Evolutionary conservation across 352 stramenopile genomes (phyloP).

Genomic region (Globisporangium sylvaticum): DNA sequence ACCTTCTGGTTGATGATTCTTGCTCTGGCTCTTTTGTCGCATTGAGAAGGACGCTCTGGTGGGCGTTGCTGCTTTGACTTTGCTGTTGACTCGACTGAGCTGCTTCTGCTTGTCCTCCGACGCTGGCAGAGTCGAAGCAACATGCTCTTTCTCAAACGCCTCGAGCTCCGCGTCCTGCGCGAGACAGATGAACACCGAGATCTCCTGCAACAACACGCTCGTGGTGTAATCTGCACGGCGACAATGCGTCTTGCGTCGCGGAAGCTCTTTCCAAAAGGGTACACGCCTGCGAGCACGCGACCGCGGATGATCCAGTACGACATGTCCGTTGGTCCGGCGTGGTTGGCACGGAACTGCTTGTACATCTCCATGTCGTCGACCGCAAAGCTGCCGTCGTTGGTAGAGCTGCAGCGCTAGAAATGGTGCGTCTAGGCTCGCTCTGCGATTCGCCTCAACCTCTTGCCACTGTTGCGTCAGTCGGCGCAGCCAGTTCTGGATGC

Average conservation of each 20-base stretch:
- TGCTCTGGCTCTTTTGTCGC: neutral
- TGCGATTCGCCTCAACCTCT: neutral
- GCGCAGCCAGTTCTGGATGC: slow-evolving; percentile 46
- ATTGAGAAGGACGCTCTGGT: neutral
- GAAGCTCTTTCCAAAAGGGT: slow-evolving; percentile 46
- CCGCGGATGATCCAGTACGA: slow-evolving; percentile 71
- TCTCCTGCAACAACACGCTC: slow-evolving; percentile 56
- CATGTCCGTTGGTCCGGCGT: slow-evolving; percentile 55
- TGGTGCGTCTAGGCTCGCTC: slow-evolving; percentile 19
- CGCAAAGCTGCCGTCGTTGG: slow-evolving; percentile 35
- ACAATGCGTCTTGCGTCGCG: slow-evolving; percentile 39
- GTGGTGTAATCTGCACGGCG: slow-evolving; percentile 49
- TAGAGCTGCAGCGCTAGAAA: slow-evolving; percentile 43
- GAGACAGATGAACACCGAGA: slow-evolving; percentile 69
- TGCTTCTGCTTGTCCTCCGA: slow-evolving; percentile 9
- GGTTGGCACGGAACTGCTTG: slow-evolving; percentile 62
- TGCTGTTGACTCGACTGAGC: neutral
- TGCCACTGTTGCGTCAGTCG: slow-evolving; percentile 17
- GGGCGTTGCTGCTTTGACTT: neutral
- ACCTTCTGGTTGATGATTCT: neutral
- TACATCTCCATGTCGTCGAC: slow-evolving; percentile 57
- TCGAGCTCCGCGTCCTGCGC: slow-evolving; percentile 36
- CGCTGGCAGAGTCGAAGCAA: neutral
- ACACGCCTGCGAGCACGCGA: slow-evolving; percentile 51
- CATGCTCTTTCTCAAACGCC: slow-evolving; percentile 11